Evolutionary conservation across 306 rosid genomes (phyloP), one percentile per base, ranked within the genome.

Genomic region (Luffa aegyptiaca): DNA sequence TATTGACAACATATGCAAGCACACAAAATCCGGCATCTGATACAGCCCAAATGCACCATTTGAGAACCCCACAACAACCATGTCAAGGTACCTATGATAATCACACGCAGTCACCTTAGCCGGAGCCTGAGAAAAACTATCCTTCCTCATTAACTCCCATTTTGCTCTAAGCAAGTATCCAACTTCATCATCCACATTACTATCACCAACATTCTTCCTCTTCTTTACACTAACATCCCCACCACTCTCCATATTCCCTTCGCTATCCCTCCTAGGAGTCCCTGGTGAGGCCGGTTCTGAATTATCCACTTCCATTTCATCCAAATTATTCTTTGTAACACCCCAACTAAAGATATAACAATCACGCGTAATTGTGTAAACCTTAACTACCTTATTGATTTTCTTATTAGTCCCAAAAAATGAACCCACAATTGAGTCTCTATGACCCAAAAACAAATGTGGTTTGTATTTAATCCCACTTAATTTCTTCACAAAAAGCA

Each of bases 1-100:
- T 63, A 94, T 92, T 1, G 97, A 90, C 87, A 94, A 73, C 76
- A 87, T 65, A 69, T 92, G 97, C 88, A 91, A 80, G 82, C 99
- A 92, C 84, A 95, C 96, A 26, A 93, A 95, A 75, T 95, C 99
- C 4, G 97, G 97, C 96, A 95, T 89, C 83, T 90, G 97, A 88
- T 95, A 93, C 82, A 95, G 68, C 84, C 87, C 97, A 78, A 95
- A 95, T 18, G 87, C 91, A 4, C 99, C 99, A 82, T 89, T 95
- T 0, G 97, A 89, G 83, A 90, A 95, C 49, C 99, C 93, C 62
- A 88, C 95, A 75, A 95, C 97, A 61, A 91, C 74, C 93, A 93
- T 85, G 51, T 93, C 95, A 75, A 93, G 84, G 64, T 88, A 95
- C 80, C 86, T 84, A 76, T 92, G 97, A 85, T 90, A 95, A 88